phyloP scores from a whole-genome alignment of 345 rosid species.

The Salix purpurea region DNA sequence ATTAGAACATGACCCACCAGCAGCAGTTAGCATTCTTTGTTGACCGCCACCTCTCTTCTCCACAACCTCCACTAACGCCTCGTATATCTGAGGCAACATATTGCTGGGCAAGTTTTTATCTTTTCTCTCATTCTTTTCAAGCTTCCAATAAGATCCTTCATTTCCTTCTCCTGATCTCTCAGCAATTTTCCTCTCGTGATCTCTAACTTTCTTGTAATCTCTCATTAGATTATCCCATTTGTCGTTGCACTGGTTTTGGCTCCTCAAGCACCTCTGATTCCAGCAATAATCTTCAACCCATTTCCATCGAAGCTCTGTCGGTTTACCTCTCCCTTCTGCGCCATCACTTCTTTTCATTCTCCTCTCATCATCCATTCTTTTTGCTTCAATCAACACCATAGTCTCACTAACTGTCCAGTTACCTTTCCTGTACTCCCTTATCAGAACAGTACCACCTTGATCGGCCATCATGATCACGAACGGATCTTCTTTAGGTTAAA shows the following conservation, averaged over 20 bases:
- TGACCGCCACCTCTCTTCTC: conserved; percentile 41
- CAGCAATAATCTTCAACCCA: conserved; percentile 95
- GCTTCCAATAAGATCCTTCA: conserved; percentile 60
- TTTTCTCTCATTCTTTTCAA: conserved; percentile 80
- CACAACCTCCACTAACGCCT: conserved; percentile 62
- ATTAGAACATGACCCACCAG: conserved; percentile 16
- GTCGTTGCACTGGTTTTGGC: conserved; percentile 96
- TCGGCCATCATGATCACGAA: conserved; percentile 40
- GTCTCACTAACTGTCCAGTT: conserved; percentile 84
- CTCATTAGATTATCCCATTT: conserved; percentile 98
- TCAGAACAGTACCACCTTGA: conserved; percentile 40
- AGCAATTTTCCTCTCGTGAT: conserved; percentile 44
- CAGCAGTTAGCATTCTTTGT: conserved; percentile 12
- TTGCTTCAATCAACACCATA: conserved; percentile 77
- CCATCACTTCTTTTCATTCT: conserved; percentile 55
- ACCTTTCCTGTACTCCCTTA: conserved; percentile 83
- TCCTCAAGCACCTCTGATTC: conserved; percentile 66
- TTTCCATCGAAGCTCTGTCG: conserved; percentile 83
- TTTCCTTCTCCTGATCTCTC: conserved; percentile 9
- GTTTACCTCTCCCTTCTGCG: conserved; percentile 42
- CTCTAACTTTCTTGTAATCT: conserved; percentile 87
- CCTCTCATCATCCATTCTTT: conserved; percentile 80
- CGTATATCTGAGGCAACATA: conserved; percentile 62
- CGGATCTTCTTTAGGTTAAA: neutral
- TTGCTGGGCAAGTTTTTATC: conserved; percentile 72